These are phyloP conservation scores for Zelopaecilomyces penicillatus DNA, from an alignment of 2,329 filamentous ascomycete species.

Conservation along the genomic window DNA sequence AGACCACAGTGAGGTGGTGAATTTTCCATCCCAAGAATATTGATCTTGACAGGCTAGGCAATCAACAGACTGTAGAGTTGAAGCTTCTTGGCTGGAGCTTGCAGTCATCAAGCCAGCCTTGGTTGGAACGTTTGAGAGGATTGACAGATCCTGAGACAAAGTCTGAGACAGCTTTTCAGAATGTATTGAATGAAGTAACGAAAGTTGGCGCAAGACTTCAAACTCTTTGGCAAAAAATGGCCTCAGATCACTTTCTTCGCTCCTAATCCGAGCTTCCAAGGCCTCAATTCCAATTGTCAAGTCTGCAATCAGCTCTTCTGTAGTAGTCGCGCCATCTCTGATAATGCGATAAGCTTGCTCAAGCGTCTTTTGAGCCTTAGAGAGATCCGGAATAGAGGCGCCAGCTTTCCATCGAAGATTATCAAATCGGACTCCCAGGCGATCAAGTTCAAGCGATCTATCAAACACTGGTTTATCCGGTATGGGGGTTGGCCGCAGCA, in stretches of 20 bases:
- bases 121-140: slow-evolving; percentile 37
- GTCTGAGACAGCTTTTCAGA: neutral
- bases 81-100: slow-evolving; percentile 26
- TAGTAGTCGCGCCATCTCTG: slow-evolving; percentile 31
- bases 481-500: slow-evolving; percentile 56
- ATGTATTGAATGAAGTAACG: slow-evolving; percentile 29
- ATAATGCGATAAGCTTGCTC: slow-evolving; percentile 49
- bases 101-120: slow-evolving; percentile 25
- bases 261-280: slow-evolving; percentile 39
- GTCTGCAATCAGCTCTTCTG: slow-evolving; percentile 39
- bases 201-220: slow-evolving; percentile 46
- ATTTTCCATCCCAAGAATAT: slow-evolving; percentile 33
- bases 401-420: slow-evolving; percentile 49
- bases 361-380: slow-evolving; percentile 45
- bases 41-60: slow-evolving; percentile 32
- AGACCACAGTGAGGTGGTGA: slow-evolving; percentile 40
- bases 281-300: slow-evolving; percentile 43
- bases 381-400: slow-evolving; percentile 42
- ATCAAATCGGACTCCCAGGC: slow-evolving; percentile 53
- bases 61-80: slow-evolving; percentile 39
- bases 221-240: slow-evolving; percentile 50
- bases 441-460: slow-evolving; percentile 43
- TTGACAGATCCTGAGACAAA: slow-evolving; percentile 15
- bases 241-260: slow-evolving; percentile 29
- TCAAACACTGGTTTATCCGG: slow-evolving; percentile 36